Percentiles rank a stretch among this genome's conserved stretches.
Evolutionary conservation across 805 yeast species (phyloP).

Genomic region (Candida maltosa): DNA sequence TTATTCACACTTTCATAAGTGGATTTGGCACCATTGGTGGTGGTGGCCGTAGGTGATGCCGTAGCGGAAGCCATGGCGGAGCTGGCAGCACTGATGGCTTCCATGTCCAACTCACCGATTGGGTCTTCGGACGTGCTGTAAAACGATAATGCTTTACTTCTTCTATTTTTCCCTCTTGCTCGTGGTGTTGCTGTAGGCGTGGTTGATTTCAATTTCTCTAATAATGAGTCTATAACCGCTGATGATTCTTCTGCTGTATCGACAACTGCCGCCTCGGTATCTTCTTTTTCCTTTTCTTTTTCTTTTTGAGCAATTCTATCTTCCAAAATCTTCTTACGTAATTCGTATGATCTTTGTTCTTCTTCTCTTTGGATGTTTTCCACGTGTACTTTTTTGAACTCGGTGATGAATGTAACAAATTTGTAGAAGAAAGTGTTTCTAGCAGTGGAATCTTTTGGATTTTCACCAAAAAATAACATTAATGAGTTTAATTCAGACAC

Average conservation of each 20-base stretch:
- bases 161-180: conserved; percentile 16
- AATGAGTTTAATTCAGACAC: conserved; percentile 63
- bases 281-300: conserved; percentile 13
- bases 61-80: conserved; percentile 5
- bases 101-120: neutral
- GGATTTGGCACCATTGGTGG: conserved; percentile 9
- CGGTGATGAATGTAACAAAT: conserved; percentile 74
- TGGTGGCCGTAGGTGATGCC: too few species aligned
- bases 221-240: conserved; percentile 29
- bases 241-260: conserved; percentile 13
- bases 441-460: conserved; percentile 63
- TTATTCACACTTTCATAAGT: conserved; percentile 37
- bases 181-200: conserved; percentile 19
- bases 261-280: conserved; percentile 11
- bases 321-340: conserved; percentile 32
- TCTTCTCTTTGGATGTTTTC: conserved; percentile 83
- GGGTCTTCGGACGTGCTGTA: conserved; percentile 25
- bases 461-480: conserved; percentile 91
- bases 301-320: conserved; percentile 15
- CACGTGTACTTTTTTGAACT: conserved; percentile 73
- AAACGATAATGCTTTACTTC: conserved; percentile 32
- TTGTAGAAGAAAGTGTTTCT: conserved; percentile 71
- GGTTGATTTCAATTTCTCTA: conserved; percentile 29
- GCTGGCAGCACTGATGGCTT: too few species aligned
- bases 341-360: conserved; percentile 52